These are phyloP conservation scores for Aurantiochytrium sp. DNA, from an alignment of 108 stramenopile genomes.

Conservation along the genomic window DNA sequence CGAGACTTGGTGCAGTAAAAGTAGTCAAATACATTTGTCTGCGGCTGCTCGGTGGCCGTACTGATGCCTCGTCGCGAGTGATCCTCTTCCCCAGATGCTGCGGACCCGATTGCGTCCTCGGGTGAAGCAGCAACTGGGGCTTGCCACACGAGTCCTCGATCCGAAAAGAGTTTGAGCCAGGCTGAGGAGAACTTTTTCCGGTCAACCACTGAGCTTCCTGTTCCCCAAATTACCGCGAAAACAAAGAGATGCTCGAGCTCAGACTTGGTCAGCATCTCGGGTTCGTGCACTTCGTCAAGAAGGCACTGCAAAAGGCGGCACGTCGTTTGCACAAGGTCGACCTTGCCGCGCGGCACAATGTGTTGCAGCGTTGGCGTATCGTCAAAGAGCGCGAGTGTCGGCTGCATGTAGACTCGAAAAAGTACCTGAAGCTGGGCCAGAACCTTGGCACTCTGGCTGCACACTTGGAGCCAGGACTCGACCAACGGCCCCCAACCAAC, in stretches of 20 bases:
- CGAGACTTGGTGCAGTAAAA: neutral
- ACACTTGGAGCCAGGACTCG: slow-evolving; percentile 5
- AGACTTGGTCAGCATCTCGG: neutral
- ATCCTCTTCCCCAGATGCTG: no score
- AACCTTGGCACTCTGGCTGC: neutral
- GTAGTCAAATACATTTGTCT: slow-evolving; percentile 38
- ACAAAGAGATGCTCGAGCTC: slow-evolving; percentile 37
- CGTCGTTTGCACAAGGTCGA: slow-evolving; percentile 36
- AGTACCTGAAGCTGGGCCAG: slow-evolving; percentile 20
- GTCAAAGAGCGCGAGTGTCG: slow-evolving; percentile 32
- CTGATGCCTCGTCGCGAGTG: no score
- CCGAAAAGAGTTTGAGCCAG: slow-evolving; percentile 21
- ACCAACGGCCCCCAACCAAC: slow-evolving; percentile 33
- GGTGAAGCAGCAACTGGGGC: slow-evolving; percentile 3
- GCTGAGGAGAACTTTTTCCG: slow-evolving; percentile 34
- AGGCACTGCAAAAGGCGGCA: slow-evolving; percentile 31
- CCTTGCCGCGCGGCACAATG: slow-evolving; percentile 41
- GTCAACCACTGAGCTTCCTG: slow-evolving; percentile 40
- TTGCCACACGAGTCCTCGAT: neutral
- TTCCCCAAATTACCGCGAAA: slow-evolving; percentile 50
- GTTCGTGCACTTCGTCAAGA: neutral
- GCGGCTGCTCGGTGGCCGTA: slow-evolving; percentile 8
- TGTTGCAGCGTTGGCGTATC: slow-evolving; percentile 25
- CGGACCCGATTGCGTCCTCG: no score
- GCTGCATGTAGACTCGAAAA: slow-evolving; percentile 34